phyloP scores from a whole-genome alignment of 2,329 filamentous ascomycete genomes.

The Penicillium sp. region DNA sequence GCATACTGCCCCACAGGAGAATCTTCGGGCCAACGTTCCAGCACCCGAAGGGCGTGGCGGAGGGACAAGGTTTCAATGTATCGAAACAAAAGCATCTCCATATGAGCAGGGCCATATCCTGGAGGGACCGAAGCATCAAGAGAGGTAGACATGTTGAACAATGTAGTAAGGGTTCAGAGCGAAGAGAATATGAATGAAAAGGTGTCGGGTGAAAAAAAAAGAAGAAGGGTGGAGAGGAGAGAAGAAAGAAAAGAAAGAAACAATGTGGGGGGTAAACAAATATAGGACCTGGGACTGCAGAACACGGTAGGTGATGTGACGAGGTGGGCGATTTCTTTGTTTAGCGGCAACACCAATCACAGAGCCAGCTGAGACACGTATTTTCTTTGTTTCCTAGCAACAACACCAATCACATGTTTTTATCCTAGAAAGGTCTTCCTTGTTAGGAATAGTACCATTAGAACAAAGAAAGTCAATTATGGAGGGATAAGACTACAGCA shows the following conservation, averaged over 20 bases:
- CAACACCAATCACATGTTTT: neutral
- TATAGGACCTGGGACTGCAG: neutral
- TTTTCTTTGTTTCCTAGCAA: conserved; percentile 4
- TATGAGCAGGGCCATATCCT: too few relatives aligned
- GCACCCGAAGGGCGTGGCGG: too few relatives aligned
- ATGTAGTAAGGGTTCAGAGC: too few relatives aligned
- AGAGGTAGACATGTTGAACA: too few relatives aligned
- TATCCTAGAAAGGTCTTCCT: neutral
- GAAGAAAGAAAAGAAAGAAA: conserved; percentile 3
- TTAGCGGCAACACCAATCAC: neutral
- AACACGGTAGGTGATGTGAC: neutral
- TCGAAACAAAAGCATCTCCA: too few relatives aligned
- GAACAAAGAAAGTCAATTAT: neutral
- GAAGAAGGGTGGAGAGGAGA: too few relatives aligned
- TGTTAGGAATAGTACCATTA: neutral
- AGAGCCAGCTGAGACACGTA: neutral
- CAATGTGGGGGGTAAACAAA: neutral
- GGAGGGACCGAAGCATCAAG: too few relatives aligned
- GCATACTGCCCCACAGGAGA: too few relatives aligned
- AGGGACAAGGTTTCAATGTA: too few relatives aligned
- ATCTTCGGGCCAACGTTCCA: too few relatives aligned
- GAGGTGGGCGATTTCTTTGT: neutral
- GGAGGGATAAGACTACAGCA: neutral
- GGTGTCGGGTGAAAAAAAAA: too few relatives aligned
- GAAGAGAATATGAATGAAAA: too few relatives aligned